Conservation (phyloP, 2,329 filamentous ascomycete genomes). For the Biscogniauxia marginata region DNA sequence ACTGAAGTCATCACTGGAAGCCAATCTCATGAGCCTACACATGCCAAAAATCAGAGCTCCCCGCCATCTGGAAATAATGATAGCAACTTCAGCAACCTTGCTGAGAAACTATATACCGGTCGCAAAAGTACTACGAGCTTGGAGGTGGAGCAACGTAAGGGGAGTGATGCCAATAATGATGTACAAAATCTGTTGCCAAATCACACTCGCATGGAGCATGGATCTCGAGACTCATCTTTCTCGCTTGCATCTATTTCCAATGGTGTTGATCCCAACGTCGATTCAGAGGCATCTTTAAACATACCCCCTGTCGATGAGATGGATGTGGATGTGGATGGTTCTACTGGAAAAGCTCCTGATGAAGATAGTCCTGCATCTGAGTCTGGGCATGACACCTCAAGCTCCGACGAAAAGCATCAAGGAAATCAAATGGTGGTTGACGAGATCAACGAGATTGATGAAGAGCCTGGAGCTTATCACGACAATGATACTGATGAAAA, state of each 20-base stretch:
- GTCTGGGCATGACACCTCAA: background rate
- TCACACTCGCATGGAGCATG: background rate
- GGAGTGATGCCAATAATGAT: background rate
- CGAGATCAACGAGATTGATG: background rate
- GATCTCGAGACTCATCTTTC: background rate
- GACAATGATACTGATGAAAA: conserved; percentile 10
- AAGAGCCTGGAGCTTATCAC: conserved; percentile 6
- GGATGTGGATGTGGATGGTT: conserved; percentile 2
- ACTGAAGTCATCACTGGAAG: background rate
- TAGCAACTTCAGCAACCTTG: conserved; percentile 23
- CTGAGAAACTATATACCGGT: conserved; percentile 23
- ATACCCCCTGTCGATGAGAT: conserved; percentile 2
- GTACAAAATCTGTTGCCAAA: background rate
- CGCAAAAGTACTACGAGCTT: conserved; percentile 13
- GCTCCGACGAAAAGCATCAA: conserved; percentile 1
- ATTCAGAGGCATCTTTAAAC: background rate
- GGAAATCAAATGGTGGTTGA: conserved; percentile 6
- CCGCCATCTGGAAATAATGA: background rate
- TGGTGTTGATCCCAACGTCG: background rate
- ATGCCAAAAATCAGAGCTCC: background rate
- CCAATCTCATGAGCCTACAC: background rate
- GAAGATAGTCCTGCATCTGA: background rate
- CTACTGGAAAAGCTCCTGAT: background rate
- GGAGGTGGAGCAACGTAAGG: background rate
- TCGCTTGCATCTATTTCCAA: background rate